Evolutionary conservation across 148 eudicot species (phyloP).

Genomic region (Silene latifolia): DNA sequence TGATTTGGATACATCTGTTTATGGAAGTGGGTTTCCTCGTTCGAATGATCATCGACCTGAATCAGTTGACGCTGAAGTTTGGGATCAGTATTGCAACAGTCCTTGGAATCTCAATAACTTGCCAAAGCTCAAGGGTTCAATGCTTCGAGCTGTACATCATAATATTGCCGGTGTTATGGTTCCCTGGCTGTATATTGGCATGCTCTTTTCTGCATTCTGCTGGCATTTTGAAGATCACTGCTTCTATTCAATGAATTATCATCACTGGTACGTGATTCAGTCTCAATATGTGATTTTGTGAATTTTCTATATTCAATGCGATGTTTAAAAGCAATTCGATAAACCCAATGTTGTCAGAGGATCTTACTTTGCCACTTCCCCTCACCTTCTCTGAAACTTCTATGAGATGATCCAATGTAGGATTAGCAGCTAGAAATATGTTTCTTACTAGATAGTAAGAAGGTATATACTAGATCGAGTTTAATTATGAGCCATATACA

Average conservation of each 20-base stretch:
- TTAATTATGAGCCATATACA: not conserved
- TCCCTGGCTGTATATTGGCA: conserved; percentile 97
- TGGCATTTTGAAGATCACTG: conserved; percentile 99
- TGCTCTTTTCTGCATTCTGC: conserved; percentile 98
- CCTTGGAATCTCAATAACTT: conserved; percentile 99
- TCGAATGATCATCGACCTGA: conserved; percentile 51
- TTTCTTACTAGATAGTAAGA: not conserved
- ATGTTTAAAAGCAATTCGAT: not conserved
- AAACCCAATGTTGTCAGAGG: not conserved
- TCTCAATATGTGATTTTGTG: not conserved
- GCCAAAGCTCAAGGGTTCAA: conserved; percentile 87
- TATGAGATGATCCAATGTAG: not conserved
- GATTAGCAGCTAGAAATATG: not conserved
- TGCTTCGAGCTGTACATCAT: conserved; percentile 92
- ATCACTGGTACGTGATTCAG: conserved; percentile 63
- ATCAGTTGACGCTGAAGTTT: conserved; percentile 51
- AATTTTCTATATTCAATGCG: not conserved
- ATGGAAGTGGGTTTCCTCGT: conserved; percentile 97
- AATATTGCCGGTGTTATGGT: conserved; percentile 99
- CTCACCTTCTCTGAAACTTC: not conserved
- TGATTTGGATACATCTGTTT: conserved; percentile 88
- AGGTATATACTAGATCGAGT: not conserved
- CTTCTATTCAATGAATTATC: conserved; percentile 98
- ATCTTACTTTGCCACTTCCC: not conserved
- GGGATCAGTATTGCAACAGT: conserved; percentile 79